These are phyloP conservation scores for Podaxis mareebaensis DNA, from an alignment of 768 basidiomycete genomes.

Conservation along the genomic window DNA sequence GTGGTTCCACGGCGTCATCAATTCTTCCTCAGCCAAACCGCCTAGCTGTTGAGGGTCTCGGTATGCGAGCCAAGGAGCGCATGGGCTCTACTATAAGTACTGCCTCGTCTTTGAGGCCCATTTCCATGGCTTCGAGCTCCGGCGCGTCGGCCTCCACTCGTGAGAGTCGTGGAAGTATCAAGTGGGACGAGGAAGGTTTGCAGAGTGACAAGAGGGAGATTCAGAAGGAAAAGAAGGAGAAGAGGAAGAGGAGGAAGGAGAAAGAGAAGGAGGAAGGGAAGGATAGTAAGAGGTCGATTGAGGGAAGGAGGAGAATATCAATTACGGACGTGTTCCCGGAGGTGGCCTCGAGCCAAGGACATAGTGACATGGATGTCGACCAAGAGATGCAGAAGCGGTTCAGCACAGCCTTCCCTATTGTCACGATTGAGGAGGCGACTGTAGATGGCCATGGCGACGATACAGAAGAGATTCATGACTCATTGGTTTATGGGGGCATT, in stretches of 20 bases:
- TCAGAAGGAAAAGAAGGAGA: slow-evolving; percentile 29
- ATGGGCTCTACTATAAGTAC: slow-evolving; percentile 28
- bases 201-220: slow-evolving; percentile 29
- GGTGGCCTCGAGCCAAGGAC: slow-evolving; percentile 20
- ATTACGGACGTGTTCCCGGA: slow-evolving; percentile 64
- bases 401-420: slow-evolving; percentile 28
- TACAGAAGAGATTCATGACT: slow-evolving; percentile 19
- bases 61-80: slow-evolving; percentile 25
- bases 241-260: slow-evolving; percentile 27
- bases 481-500: slow-evolving; percentile 21
- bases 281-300: slow-evolving; percentile 47
- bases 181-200: slow-evolving; percentile 36
- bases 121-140: slow-evolving; percentile 34
- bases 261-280: slow-evolving; percentile 25
- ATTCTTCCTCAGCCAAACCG: slow-evolving; percentile 27
- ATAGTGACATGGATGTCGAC: slow-evolving; percentile 19
- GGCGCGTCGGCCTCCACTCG: slow-evolving; percentile 26
- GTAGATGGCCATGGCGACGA: slow-evolving; percentile 46
- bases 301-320: slow-evolving; percentile 54
- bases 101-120: slow-evolving; percentile 37
- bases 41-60: slow-evolving; percentile 36
- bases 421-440: slow-evolving; percentile 55
- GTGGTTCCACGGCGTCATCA: slow-evolving; percentile 39
- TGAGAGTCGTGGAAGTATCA: slow-evolving; percentile 32
- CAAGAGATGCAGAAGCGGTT: slow-evolving; percentile 11